Percentiles rank a stretch among this genome's conserved stretches.
Conservation (phyloP, 371 early-diverging fungal species). For the Lichtheimia ramosa region DNA sequence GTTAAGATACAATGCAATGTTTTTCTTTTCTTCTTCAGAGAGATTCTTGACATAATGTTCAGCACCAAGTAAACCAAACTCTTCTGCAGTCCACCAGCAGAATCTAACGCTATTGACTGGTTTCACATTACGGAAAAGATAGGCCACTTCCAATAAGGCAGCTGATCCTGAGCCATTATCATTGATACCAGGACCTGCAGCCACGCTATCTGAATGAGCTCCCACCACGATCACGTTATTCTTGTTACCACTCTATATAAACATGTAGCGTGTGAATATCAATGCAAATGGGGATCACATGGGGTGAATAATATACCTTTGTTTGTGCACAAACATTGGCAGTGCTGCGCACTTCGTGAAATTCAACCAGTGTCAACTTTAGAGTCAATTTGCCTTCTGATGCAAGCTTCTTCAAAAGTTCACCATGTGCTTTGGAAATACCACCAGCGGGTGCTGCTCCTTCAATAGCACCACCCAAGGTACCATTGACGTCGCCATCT, state of each 20-base stretch:
- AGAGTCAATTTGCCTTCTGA: not conserved
- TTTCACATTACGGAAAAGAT: constrained; percentile 11
- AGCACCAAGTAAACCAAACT: constrained; percentile 75
- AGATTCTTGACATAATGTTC: constrained; percentile 48
- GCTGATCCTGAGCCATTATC: constrained; percentile 72
- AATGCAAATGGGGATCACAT: not conserved
- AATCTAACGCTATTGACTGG: constrained; percentile 41
- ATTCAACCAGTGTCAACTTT: constrained; percentile 6
- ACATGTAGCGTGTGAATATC: not conserved
- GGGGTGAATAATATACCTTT: constrained; percentile 3
- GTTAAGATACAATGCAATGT: constrained; percentile 66
- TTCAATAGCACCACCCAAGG: not conserved
- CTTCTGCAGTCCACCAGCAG: constrained; percentile 76
- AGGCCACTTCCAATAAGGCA: constrained; percentile 61
- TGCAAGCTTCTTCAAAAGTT: not conserved
- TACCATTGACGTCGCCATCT: constrained; percentile 10
- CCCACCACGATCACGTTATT: constrained; percentile 18
- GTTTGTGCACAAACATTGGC: constrained; percentile 19
- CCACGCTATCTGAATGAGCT: constrained; percentile 55
- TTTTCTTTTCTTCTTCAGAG: constrained; percentile 25
- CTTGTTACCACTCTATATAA: constrained; percentile 12
- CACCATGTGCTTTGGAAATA: constrained; percentile 6
- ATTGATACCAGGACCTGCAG: constrained; percentile 67
- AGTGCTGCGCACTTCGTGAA: constrained; percentile 7
- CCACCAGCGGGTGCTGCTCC: constrained; percentile 2